Evolutionary conservation across 805 yeast genomes (phyloP).

Genomic region (Maudiozyma bulderi): DNA sequence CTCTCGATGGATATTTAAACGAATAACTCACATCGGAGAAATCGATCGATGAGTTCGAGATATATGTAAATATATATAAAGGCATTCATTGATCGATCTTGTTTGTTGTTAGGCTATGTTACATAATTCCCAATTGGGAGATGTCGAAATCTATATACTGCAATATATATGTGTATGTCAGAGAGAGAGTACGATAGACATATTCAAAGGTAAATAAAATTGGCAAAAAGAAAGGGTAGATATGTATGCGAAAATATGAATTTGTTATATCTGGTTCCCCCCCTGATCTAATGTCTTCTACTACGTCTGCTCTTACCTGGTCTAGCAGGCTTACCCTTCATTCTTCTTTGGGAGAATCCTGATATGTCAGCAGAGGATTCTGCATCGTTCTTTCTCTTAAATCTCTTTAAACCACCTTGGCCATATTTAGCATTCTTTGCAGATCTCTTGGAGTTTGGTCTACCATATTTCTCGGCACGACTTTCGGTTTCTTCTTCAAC

Average conservation of each 20-base stretch:
- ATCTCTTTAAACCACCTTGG: constrained; percentile 68
- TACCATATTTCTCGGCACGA: constrained; percentile 13
- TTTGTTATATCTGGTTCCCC: too few species aligned
- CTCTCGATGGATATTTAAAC: neutral
- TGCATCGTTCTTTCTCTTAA: constrained; percentile 63
- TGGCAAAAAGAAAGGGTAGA: too few species aligned
- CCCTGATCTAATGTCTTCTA: constrained; percentile 14
- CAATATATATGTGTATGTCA: neutral
- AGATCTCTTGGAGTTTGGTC: constrained; percentile 51
- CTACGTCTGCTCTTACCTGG: constrained; percentile 50
- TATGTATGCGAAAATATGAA: too few species aligned
- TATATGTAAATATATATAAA: too few species aligned
- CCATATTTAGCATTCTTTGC: constrained; percentile 73
- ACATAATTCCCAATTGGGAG: neutral
- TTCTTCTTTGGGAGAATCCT: constrained; percentile 43
- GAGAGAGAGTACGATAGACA: too few species aligned
- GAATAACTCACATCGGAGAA: neutral
- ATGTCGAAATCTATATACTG: neutral
- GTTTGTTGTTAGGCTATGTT: neutral
- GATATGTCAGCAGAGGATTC: constrained; percentile 60
- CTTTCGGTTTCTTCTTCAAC: constrained; percentile 55
- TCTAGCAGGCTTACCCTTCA: constrained; percentile 40
- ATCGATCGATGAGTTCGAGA: too few species aligned
- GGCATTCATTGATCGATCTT: neutral
- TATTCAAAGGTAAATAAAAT: too few species aligned